Evolutionary conservation across 2,329 filamentous ascomycete genomes (phyloP).

Genomic region (Neonectria neomacrospora): DNA sequence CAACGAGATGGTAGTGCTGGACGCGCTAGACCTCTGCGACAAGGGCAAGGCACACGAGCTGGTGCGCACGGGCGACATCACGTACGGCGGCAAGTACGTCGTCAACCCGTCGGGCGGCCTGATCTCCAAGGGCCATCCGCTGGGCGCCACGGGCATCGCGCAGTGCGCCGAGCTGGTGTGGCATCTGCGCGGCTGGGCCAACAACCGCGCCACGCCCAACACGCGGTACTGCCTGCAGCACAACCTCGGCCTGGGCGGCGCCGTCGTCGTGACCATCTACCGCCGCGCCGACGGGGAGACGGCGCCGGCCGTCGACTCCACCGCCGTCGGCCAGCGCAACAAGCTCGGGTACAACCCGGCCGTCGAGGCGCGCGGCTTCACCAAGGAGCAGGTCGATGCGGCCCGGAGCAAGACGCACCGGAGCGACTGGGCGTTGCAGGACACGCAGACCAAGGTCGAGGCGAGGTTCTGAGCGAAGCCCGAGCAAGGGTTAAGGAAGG

Average conservation of each 20-base stretch:
- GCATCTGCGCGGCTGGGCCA: conserved; percentile 96
- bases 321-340: conserved; percentile 72
- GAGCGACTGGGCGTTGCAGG: conserved; percentile 82
- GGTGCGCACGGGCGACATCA: conserved; percentile 88
- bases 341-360: conserved; percentile 92
- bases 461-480: conserved; percentile 46
- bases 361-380: conserved; percentile 89
- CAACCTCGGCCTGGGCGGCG: conserved; percentile 91
- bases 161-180: conserved; percentile 96
- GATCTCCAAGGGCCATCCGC: conserved; percentile 95
- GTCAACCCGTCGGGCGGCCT: conserved; percentile 95
- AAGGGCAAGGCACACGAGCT: conserved; percentile 91
- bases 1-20: conserved; percentile 92
- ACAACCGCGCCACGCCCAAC: conserved; percentile 78
- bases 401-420: conserved; percentile 74
- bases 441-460: conserved; percentile 60
- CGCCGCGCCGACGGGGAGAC: conserved; percentile 80
- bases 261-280: conserved; percentile 91
- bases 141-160: conserved; percentile 93
- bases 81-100: conserved; percentile 84
- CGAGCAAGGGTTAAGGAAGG: not conserved
- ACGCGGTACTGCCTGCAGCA: conserved; percentile 86
- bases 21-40: conserved; percentile 82
- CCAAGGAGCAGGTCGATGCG: conserved; percentile 75
- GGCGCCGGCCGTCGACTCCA: conserved; percentile 69